Evolutionary conservation across 306 rosid species (phyloP).

Genomic region (Cicer arietinum): DNA sequence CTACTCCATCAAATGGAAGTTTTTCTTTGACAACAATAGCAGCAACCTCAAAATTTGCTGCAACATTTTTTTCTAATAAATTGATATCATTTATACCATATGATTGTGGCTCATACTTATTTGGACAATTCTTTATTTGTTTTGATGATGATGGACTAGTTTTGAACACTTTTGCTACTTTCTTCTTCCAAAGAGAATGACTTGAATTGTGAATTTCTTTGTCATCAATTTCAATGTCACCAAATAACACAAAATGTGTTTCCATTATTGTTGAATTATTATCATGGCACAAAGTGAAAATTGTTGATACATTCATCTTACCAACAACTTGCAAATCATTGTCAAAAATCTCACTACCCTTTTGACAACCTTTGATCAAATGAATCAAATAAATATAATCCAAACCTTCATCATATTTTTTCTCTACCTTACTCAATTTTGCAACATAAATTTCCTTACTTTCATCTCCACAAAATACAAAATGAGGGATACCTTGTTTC

Average conservation of each 20-base stretch:
- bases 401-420: constrained; percentile 51
- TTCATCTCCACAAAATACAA: constrained; percentile 77
- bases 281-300: constrained; percentile 62
- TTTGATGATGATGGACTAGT: constrained; percentile 47
- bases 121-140: too few relatives aligned
- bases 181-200: constrained; percentile 56
- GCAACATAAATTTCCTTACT: constrained; percentile 73
- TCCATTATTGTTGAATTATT: constrained; percentile 61
- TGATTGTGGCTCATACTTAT: constrained; percentile 31
- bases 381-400: constrained; percentile 68
- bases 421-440: constrained; percentile 54
- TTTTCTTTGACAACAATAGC: constrained; percentile 75
- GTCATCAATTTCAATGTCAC: constrained; percentile 49
- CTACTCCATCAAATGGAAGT: constrained; percentile 55
- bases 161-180: constrained; percentile 64
- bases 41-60: constrained; percentile 82
- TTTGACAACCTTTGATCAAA: constrained; percentile 52
- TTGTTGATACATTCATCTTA: constrained; percentile 78
- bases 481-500: constrained; percentile 80
- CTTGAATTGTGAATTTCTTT: constrained; percentile 54
- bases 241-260: constrained; percentile 70
- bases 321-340: constrained; percentile 61
- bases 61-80: constrained; percentile 51
- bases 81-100: constrained; percentile 27
- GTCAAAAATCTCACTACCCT: constrained; percentile 46